Conservation (phyloP, 2,329 filamentous ascomycete species). For the Calonectria pseudoreteaudii region DNA sequence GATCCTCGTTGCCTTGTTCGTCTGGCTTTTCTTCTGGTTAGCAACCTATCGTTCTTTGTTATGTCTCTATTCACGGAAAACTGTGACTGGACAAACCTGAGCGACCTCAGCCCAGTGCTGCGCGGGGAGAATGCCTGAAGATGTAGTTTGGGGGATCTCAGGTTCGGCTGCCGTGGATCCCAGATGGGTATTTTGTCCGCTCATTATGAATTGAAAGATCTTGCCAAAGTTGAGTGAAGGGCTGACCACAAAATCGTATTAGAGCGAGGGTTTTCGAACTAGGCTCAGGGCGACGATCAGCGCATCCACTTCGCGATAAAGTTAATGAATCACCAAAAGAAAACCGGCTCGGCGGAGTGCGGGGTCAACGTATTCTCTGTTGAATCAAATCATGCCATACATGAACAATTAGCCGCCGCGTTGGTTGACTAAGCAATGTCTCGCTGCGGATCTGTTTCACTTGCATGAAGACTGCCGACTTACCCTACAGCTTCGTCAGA, state of each 20-base stretch:
- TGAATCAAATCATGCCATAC: background rate
- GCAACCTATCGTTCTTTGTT: constrained; percentile 31
- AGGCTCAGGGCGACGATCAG: background rate
- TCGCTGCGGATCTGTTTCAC: background rate
- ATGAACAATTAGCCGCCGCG: background rate
- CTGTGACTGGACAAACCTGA: constrained; percentile 21
- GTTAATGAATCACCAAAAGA: background rate
- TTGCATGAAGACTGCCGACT: background rate
- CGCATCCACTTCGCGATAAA: background rate
- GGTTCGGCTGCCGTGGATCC: background rate
- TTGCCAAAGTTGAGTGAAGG: background rate
- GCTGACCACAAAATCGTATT: background rate
- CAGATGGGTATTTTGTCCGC: background rate
- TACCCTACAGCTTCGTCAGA: background rate
- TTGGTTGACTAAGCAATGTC: background rate
- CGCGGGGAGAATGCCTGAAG: constrained; percentile 28
- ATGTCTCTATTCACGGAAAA: background rate
- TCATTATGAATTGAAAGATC: constrained; percentile 3
- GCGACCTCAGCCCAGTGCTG: constrained; percentile 35
- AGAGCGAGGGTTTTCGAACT: background rate
- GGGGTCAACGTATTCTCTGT: background rate
- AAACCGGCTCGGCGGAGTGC: background rate
- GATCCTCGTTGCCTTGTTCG: background rate
- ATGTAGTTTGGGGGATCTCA: background rate
- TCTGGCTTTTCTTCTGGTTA: background rate